Percentiles rank a stretch among this genome's conserved stretches.
These are phyloP conservation scores for Phyllosticta citriasiana DNA, from an alignment of 2,329 filamentous ascomycete species.

Conservation along the genomic window DNA sequence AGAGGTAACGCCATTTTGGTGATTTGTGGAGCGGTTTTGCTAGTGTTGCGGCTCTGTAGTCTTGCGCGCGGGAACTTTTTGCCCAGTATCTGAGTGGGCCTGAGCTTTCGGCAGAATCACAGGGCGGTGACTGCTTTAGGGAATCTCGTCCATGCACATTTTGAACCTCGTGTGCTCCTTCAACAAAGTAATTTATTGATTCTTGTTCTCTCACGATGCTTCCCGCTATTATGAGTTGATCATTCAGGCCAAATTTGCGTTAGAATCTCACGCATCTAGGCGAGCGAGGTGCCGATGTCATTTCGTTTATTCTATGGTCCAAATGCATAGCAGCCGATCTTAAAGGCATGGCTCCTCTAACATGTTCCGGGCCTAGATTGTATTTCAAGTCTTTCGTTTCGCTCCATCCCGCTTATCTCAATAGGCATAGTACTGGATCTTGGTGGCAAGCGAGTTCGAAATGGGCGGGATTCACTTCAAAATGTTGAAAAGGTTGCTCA, in stretches of 20 bases:
- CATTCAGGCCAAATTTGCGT: no score
- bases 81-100: not conserved
- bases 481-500: no score
- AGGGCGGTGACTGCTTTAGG: not conserved
- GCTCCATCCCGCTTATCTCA: no score
- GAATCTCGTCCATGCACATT: not conserved
- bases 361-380: no score
- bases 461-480: no score
- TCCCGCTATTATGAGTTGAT: no score
- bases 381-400: no score
- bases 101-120: not conserved
- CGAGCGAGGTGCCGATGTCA: not conserved
- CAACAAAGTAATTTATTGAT: no score
- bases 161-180: not conserved
- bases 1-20: constrained; percentile 7
- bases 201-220: no score
- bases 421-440: no score
- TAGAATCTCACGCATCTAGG: no score
- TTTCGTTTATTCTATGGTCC: not conserved
- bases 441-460: no score
- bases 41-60: constrained; percentile 1
- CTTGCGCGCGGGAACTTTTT: constrained; percentile 8
- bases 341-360: not conserved
- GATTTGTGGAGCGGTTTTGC: not conserved
- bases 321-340: not conserved